phyloP scores from a whole-genome alignment of 2,329 filamentous ascomycete species.

The Pseudocercospora pini-densiflorae region DNA sequence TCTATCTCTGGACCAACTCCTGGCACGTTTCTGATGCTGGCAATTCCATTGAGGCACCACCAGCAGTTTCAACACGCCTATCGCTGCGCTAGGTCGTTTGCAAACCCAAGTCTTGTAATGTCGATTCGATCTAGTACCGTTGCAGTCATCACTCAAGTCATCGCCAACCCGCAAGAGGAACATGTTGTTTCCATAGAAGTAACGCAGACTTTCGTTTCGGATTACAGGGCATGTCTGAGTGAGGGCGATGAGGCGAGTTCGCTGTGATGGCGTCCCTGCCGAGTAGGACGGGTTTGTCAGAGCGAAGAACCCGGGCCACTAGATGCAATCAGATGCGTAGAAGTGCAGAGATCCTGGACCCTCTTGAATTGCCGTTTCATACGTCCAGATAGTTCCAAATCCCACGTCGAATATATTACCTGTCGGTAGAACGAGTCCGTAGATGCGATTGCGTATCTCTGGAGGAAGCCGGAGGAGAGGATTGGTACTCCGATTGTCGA shows the following conservation, averaged over 20 bases:
- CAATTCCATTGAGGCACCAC: background rate
- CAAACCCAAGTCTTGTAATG: background rate
- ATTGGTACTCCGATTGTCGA: background rate
- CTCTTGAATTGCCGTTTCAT: background rate
- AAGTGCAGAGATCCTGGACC: background rate
- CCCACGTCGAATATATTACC: background rate
- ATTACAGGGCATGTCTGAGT: background rate
- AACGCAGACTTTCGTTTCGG: background rate
- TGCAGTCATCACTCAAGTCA: background rate
- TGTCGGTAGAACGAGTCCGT: background rate
- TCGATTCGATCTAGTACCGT: background rate
- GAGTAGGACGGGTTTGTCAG: background rate
- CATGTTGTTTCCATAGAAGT: background rate
- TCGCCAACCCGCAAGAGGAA: background rate
- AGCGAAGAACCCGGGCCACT: background rate
- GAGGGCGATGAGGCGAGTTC: background rate
- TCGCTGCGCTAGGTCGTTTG: background rate
- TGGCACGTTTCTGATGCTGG: background rate
- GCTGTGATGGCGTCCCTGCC: background rate
- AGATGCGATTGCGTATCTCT: background rate
- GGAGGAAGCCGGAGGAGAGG: background rate
- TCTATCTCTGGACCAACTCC: background rate
- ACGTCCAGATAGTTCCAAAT: background rate
- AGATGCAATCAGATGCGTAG: background rate
- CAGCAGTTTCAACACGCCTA: background rate